Base-by-base conservation (phyloP, 306 rosid species). In the Trifolium fragiferum region DNA sequence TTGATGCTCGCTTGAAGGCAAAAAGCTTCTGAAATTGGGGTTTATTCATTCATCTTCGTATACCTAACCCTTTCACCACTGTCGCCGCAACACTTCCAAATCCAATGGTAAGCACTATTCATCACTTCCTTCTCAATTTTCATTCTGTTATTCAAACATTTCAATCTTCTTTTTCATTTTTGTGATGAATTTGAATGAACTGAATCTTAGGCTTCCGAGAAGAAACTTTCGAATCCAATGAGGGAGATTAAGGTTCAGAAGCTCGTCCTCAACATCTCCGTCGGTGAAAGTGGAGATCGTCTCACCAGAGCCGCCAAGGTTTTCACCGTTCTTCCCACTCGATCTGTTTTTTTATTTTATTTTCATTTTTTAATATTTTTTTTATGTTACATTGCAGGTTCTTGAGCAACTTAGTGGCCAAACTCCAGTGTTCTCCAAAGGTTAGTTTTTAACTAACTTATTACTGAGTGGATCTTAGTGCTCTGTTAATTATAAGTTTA, bases 301-400 rank as follows among this genome's bases (percentile, higher is more conserved):
- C 93, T 90, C 72, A 90, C 93, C 80, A 88, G 96, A 82, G 93
- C 96, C 1, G 87, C 96, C 1, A 90, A 88, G 93, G 96, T 79
- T 65, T 37, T 4, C 73, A 10, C 16, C 41, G 15, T 16, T 72
- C 43, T 35, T 20, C 32, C 15, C 4, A 1, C 27, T 62, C 4
- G 27, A 55, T 43, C 41, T 3, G 3, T 6, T 12, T 44, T 41
- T 4, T 1, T 0, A 8, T 50, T 41, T 53, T 10, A 8, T 0
- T 44, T 2, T 5, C 19, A 6, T 6, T 27, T 59, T 60, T 60
- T 2, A 19, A 1, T 6, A 13, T 14, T 0, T 7, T 7, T 9
- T 19, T 47, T 10, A 30, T 47, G 43, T 10, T 69, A 18, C 13
- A 37, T 65, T 71, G 23, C 55, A 90, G 91, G 96, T 90, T 72